Conservation (phyloP, 169 alveolate genomes). For the Perkinsus olseni region DNA sequence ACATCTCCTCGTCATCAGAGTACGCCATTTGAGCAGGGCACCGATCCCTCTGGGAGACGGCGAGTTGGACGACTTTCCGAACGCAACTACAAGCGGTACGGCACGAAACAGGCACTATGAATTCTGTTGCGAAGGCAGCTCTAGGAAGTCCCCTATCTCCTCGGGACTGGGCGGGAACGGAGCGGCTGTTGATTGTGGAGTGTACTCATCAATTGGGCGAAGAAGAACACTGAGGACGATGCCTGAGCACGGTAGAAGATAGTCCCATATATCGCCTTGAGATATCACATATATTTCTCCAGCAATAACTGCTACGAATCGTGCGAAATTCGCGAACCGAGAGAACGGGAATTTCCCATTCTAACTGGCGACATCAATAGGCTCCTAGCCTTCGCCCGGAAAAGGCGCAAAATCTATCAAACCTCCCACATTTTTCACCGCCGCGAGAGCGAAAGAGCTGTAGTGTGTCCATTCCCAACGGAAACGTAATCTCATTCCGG, state of each 20-base stretch:
- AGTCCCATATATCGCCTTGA: too few species aligned
- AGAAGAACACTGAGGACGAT: not conserved
- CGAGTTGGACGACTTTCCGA: not conserved
- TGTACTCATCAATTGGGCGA: not conserved
- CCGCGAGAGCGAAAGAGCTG: too few species aligned
- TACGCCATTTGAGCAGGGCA: not conserved
- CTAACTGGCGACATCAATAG: too few species aligned
- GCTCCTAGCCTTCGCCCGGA: too few species aligned
- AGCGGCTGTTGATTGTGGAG: not conserved
- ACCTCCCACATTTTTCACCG: too few species aligned
- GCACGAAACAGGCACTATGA: not conserved
- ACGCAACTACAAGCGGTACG: not conserved
- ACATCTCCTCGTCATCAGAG: not conserved
- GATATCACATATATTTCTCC: too few species aligned
- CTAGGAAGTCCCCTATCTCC: not conserved
- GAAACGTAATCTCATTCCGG: too few species aligned
- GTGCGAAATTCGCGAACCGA: too few species aligned
- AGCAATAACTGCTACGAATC: too few species aligned
- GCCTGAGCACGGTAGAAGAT: not conserved
- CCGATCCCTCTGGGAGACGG: not conserved
- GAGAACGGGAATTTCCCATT: too few species aligned
- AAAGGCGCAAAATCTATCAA: too few species aligned
- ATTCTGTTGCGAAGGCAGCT: not conserved
- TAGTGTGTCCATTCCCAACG: too few species aligned
- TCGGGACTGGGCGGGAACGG: not conserved